Percentiles rank a stretch among this genome's conserved stretches.
Evolutionary conservation across 257 asterid species (phyloP).

Genomic region (Linderniella brevidens): DNA sequence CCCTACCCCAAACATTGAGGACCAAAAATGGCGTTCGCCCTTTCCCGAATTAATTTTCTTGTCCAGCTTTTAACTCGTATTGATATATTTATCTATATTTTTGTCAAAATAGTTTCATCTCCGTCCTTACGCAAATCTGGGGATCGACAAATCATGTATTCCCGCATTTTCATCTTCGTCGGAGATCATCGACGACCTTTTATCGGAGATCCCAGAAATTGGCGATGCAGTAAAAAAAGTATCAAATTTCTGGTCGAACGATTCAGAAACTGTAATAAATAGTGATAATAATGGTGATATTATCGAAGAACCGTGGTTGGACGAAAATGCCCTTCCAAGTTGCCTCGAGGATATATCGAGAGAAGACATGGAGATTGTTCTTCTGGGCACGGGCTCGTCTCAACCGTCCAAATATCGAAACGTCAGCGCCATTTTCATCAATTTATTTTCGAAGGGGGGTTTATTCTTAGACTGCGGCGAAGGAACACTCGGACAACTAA

Average conservation of each 20-base stretch:
- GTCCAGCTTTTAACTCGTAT: not conserved
- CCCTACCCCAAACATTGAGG: too few species aligned
- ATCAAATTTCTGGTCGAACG: slow-evolving; percentile 28
- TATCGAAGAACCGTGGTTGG: slow-evolving; percentile 74
- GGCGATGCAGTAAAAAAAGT: slow-evolving; percentile 42
- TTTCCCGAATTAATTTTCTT: too few species aligned
- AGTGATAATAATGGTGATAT: slow-evolving; percentile 10
- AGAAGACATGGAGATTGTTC: slow-evolving; percentile 83
- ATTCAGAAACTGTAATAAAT: slow-evolving; percentile 10
- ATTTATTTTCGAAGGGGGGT: slow-evolving; percentile 74
- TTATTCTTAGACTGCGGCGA: slow-evolving; percentile 87
- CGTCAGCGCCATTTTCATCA: slow-evolving; percentile 75
- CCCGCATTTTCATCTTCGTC: slow-evolving; percentile 39
- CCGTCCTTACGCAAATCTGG: slow-evolving; percentile 78
- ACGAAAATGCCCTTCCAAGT: slow-evolving; percentile 35
- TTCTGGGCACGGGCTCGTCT: slow-evolving; percentile 96
- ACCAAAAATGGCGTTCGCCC: too few species aligned
- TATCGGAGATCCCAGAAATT: slow-evolving; percentile 71
- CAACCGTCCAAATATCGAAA: slow-evolving; percentile 98
- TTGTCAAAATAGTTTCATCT: slow-evolving; percentile 39
- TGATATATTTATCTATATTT: slow-evolving; percentile 9
- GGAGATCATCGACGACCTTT: slow-evolving; percentile 46
- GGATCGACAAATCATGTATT: slow-evolving; percentile 56
- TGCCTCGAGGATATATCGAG: slow-evolving; percentile 64
- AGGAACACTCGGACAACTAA: slow-evolving; percentile 91